phyloP scores from a whole-genome alignment of 1,139 yeast species.

The Starmera stellimalicola region DNA sequence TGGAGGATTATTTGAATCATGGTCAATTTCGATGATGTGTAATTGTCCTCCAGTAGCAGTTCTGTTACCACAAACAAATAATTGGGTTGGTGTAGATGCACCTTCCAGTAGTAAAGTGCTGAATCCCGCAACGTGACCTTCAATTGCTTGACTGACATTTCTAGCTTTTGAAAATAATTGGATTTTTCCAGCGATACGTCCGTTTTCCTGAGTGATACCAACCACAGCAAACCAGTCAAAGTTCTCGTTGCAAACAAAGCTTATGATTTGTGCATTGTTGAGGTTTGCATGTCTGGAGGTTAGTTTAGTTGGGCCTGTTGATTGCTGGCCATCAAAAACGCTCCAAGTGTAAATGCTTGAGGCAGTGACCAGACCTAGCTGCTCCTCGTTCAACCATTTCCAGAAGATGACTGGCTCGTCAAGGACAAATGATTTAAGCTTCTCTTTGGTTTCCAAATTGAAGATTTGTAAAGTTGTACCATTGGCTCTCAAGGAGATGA shows the following conservation, averaged over 20 bases:
- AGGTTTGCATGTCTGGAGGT: conserved; percentile 80
- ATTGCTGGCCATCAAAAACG: conserved; percentile 71
- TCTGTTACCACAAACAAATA: conserved; percentile 84
- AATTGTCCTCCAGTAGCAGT: conserved; percentile 67
- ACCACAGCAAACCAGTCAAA: conserved; percentile 92
- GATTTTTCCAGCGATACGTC: conserved; percentile 92
- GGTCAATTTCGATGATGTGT: conserved; percentile 95
- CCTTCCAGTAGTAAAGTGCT: conserved; percentile 69
- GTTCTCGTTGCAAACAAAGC: conserved; percentile 73
- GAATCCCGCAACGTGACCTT: conserved; percentile 94
- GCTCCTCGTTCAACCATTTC: conserved; percentile 78
- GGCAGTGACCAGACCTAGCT: conserved; percentile 80
- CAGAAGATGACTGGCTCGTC: conserved; percentile 88
- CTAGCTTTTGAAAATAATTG: conserved; percentile 85
- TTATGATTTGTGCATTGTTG: conserved; percentile 81
- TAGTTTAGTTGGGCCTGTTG: conserved; percentile 64
- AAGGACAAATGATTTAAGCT: conserved; percentile 81
- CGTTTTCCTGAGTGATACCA: conserved; percentile 92
- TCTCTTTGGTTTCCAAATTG: conserved; percentile 78
- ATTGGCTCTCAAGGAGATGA: conserved; percentile 89
- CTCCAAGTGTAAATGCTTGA: conserved; percentile 72
- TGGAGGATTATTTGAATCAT: conserved; percentile 76
- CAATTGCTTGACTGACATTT: conserved; percentile 92
- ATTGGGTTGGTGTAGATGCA: conserved; percentile 68
- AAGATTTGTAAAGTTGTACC: conserved; percentile 94